A percentile compares a stretch with the other conserved stretches of the same genome.
Evolutionary conservation across 352 stramenopile genomes (phyloP).

Genomic region (Globisporangium cylindrosporum): DNA sequence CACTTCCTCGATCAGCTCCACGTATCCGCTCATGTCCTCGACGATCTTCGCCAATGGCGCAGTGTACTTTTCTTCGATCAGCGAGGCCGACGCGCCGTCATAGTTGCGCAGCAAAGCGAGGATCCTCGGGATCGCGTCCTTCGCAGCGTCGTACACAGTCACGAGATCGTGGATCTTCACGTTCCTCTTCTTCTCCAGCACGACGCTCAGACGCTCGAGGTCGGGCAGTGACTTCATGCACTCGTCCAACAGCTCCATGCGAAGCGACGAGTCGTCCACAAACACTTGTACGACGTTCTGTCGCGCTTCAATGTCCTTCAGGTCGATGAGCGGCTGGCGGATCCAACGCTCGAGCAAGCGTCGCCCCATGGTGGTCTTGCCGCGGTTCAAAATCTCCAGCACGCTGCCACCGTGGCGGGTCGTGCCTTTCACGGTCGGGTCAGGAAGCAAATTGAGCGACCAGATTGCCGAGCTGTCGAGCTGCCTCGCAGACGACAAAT

Average conservation of each 20-base stretch:
- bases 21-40: slow-evolving; percentile 58
- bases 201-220: slow-evolving; percentile 65
- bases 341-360: slow-evolving; percentile 96
- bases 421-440: slow-evolving; percentile 42
- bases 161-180: slow-evolving; percentile 82
- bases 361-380: slow-evolving; percentile 93
- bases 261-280: slow-evolving; percentile 84
- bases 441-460: slow-evolving; percentile 91
- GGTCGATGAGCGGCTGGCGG: slow-evolving; percentile 92
- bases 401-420: slow-evolving; percentile 77
- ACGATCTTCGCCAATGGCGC: slow-evolving; percentile 55
- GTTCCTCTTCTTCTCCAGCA: slow-evolving; percentile 65
- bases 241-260: slow-evolving; percentile 87
- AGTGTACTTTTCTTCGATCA: slow-evolving; percentile 50
- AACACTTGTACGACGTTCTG: slow-evolving; percentile 93
- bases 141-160: slow-evolving; percentile 79
- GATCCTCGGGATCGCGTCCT: slow-evolving; percentile 64
- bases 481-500: slow-evolving; percentile 88
- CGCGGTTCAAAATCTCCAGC: slow-evolving; percentile 93
- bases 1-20: slow-evolving; percentile 78
- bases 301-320: slow-evolving; percentile 79
- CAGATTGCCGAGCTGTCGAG: slow-evolving; percentile 91
- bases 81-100: slow-evolving; percentile 32
- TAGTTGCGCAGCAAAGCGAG: slow-evolving; percentile 47
- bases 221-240: slow-evolving; percentile 86